Conservation (phyloP, 2,329 filamentous ascomycete genomes). For the Tolypocladium cylindrosporum region DNA sequence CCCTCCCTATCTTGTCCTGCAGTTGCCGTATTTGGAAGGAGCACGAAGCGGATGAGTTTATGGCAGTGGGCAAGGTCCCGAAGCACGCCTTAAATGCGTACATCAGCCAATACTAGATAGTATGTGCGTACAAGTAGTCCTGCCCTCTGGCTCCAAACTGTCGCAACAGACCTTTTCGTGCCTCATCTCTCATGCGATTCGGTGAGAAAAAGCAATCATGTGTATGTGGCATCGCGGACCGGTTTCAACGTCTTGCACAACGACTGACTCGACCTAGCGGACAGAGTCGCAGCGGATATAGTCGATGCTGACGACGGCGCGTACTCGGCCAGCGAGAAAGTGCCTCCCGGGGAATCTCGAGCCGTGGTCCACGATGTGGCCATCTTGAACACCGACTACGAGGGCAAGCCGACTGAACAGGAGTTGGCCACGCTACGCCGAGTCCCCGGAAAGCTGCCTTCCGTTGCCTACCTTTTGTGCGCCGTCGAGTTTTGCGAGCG, state of each 20-base stretch:
- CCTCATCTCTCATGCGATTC: neutral
- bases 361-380: constrained; percentile 3
- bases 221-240: neutral
- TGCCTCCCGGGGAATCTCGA: neutral
- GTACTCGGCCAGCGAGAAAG: neutral
- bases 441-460: constrained; percentile 40
- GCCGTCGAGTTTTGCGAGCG: constrained; percentile 51
- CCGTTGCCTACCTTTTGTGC: constrained; percentile 46
- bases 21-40: neutral
- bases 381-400: constrained; percentile 12
- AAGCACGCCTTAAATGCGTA: neutral
- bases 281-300: neutral
- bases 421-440: constrained; percentile 41
- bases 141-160: neutral
- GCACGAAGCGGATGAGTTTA: neutral
- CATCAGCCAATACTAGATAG: neutral
- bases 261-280: neutral
- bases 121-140: neutral
- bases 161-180: neutral
- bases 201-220: neutral
- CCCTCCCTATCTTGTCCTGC: too few relatives aligned
- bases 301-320: neutral
- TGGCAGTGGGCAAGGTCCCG: neutral
- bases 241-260: neutral
- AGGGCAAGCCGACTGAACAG: constrained; percentile 40